phyloP scores from a whole-genome alignment of 116 monocot species.

The Cymodocea nodosa region DNA sequence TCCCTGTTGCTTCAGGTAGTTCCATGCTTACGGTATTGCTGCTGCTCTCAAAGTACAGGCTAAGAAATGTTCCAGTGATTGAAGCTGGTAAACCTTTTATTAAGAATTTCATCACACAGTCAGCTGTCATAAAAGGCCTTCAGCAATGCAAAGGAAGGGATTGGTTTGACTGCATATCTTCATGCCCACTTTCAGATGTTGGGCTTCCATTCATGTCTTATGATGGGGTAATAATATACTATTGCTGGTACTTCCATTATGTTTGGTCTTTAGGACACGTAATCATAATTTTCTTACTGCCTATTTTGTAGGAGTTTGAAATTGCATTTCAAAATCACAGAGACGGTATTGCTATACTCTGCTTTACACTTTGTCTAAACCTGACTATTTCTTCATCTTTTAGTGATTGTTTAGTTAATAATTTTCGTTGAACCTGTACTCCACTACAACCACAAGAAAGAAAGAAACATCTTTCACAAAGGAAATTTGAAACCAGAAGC shows the following conservation, averaged over 20 bases:
- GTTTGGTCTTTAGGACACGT: too few species aligned
- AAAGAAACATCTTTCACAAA: too few species aligned
- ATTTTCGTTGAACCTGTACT: too few species aligned
- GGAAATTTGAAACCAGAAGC: too few species aligned
- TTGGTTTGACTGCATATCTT: constrained; percentile 85
- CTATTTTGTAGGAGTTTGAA: too few species aligned
- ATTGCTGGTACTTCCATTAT: neutral
- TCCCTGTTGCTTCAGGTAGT: constrained; percentile 59
- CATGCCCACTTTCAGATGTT: constrained; percentile 55
- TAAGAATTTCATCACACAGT: constrained; percentile 86
- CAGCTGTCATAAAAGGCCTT: constrained; percentile 72
- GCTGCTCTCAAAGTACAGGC: constrained; percentile 83
- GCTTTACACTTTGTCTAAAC: too few species aligned
- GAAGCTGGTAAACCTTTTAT: constrained; percentile 45
- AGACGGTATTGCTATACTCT: too few species aligned
- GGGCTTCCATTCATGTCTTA: constrained; percentile 88
- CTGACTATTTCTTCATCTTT: too few species aligned
- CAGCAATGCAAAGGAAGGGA: constrained; percentile 67
- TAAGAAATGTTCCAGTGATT: constrained; percentile 84
- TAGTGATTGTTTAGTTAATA: too few species aligned
- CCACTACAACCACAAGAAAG: too few species aligned
- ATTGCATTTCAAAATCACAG: too few species aligned
- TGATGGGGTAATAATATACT: constrained; percentile 48
- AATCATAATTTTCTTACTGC: too few species aligned
- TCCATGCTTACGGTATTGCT: constrained; percentile 85